Conservation (phyloP, 345 rosid species). For the Arabis hirsuta region DNA sequence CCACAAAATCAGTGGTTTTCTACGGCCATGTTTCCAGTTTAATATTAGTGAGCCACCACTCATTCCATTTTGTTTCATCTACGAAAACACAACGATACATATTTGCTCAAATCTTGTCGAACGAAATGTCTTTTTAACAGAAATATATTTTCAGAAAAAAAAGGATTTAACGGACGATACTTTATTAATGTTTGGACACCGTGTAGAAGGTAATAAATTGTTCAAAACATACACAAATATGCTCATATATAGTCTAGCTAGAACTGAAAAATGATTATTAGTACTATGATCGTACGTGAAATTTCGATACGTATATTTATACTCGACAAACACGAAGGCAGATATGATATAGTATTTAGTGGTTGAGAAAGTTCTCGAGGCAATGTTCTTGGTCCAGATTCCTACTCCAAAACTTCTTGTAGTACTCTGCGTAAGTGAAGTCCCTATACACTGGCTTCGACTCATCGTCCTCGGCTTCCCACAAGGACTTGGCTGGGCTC, state of each 20-base stretch:
- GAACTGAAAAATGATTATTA: neutral
- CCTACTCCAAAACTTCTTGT: slow-evolving; percentile 88
- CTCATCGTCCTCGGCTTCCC: slow-evolving; percentile 40
- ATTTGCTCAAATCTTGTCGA: too few relatives aligned
- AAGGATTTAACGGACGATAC: too few relatives aligned
- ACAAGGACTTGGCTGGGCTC: slow-evolving; percentile 57
- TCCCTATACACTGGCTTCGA: slow-evolving; percentile 62
- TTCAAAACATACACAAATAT: neutral
- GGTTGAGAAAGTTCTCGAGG: slow-evolving; percentile 70
- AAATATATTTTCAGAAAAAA: too few relatives aligned
- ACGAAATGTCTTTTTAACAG: too few relatives aligned
- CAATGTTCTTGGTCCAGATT: slow-evolving; percentile 84
- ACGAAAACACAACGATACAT: too few relatives aligned
- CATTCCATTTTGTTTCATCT: too few relatives aligned
- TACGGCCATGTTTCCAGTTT: too few relatives aligned
- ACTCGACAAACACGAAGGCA: slow-evolving; percentile 1
- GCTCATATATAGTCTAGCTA: neutral
- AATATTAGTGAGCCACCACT: too few relatives aligned
- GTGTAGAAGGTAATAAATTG: too few relatives aligned
- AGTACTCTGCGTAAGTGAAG: slow-evolving; percentile 85
- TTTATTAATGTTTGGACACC: too few relatives aligned
- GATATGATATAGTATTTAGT: slow-evolving; percentile 14
- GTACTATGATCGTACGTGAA: neutral
- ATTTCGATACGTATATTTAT: neutral
- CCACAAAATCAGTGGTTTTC: too few relatives aligned